phyloP scores from a whole-genome alignment of 768 basidiomycete species.

The Sistotremastrum suecicum region DNA sequence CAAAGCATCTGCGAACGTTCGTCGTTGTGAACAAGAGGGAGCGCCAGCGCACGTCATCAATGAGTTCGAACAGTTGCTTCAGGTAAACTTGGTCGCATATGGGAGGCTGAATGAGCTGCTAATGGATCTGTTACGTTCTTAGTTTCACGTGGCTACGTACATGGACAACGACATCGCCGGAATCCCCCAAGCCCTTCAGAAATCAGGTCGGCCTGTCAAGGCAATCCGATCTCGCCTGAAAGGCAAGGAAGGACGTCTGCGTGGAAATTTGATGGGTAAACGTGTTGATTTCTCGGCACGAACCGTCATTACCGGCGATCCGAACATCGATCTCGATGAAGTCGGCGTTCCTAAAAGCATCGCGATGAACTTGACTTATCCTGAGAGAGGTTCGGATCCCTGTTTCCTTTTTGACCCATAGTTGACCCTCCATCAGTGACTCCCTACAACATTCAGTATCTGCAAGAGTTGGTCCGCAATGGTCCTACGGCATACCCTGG shows the following conservation, averaged over 20 bases:
- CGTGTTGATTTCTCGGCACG: constrained; percentile 99
- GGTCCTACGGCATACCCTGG: constrained; percentile 93
- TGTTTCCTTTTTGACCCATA: constrained; percentile 1
- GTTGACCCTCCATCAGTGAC: constrained; percentile 45
- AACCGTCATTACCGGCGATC: constrained; percentile 98
- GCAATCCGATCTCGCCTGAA: constrained; percentile 96
- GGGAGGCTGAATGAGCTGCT: background rate
- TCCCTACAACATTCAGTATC: constrained; percentile 88
- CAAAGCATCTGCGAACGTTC: constrained; percentile 85
- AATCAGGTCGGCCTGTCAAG: constrained; percentile 94
- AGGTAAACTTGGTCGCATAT: constrained; percentile 36
- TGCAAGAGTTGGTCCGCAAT: constrained; percentile 90
- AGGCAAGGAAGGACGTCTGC: constrained; percentile 95
- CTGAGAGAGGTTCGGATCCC: constrained; percentile 66
- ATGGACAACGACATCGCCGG: constrained; percentile 99
- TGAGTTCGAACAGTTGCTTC: constrained; percentile 91
- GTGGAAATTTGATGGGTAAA: constrained; percentile 98
- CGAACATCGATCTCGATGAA: constrained; percentile 89
- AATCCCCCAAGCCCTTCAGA: constrained; percentile 92
- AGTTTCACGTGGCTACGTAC: constrained; percentile 99
- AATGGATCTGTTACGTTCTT: constrained; percentile 1
- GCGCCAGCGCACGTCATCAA: constrained; percentile 91
- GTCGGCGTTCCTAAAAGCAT: constrained; percentile 93
- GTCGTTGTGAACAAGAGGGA: constrained; percentile 89
- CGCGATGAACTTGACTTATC: constrained; percentile 95